These are phyloP conservation scores for Penicillium coffeae DNA, from an alignment of 495 filamentous ascomycete genomes.

Conservation along the genomic window DNA sequence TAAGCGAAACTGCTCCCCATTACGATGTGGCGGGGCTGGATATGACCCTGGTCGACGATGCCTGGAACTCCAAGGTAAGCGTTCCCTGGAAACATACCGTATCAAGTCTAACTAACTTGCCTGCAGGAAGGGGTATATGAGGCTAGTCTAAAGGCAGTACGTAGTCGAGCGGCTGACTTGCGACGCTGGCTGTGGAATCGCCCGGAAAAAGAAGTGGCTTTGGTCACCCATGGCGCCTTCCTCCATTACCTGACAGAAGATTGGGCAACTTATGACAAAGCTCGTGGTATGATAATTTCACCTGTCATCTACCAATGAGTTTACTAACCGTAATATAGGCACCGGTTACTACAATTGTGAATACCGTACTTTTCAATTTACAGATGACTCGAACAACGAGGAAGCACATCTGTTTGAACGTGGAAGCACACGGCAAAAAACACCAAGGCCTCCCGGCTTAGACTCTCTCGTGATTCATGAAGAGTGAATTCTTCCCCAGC, in stretches of 20 bases:
- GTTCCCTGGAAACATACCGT: no score
- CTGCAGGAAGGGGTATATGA: slow-evolving; percentile 18
- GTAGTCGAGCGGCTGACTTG: slow-evolving; percentile 8
- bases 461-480: slow-evolving; percentile 13
- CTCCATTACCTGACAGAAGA: slow-evolving; percentile 22
- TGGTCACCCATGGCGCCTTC: slow-evolving; percentile 20
- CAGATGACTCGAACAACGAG: slow-evolving; percentile 6
- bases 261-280: slow-evolving; percentile 17
- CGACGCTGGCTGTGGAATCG: slow-evolving; percentile 18
- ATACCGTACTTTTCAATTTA: slow-evolving; percentile 16
- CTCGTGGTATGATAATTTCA: slow-evolving; percentile 17
- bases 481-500: no score
- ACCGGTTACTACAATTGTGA: slow-evolving; percentile 21
- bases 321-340: no score
- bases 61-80: slow-evolving; percentile 22
- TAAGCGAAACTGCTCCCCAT: slow-evolving; percentile 1
- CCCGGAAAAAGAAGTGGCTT: slow-evolving; percentile 14
- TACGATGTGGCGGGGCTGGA: slow-evolving; percentile 9
- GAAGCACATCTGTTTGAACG: slow-evolving; percentile 13
- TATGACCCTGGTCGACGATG: slow-evolving; percentile 6
- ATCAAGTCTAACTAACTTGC: no score
- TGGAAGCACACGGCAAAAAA: slow-evolving; percentile 4
- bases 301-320: no score
- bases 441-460: slow-evolving; percentile 7
- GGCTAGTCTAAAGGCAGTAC: slow-evolving; percentile 9